Base-by-base conservation (phyloP, 768 basidiomycete genomes). In the Lyophyllum decastes region DNA sequence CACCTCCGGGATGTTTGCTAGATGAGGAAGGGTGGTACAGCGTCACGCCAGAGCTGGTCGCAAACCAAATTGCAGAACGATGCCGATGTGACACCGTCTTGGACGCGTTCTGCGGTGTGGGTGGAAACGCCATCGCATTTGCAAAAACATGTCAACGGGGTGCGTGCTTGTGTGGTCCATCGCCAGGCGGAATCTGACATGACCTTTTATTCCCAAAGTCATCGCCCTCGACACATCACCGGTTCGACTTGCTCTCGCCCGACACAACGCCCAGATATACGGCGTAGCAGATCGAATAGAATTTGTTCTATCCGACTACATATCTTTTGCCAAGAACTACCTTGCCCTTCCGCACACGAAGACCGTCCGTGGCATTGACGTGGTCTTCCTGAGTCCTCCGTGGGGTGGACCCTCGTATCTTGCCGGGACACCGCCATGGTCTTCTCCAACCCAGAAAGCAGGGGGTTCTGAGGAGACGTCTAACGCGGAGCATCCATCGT, bases 1-100 rank as follows among this genome's bases (percentile, higher is more conserved):
- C 85, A 17, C 71, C 72, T 11, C 78, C 80, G 0, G 94, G 95
- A 0, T 93, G 94, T 68, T 78, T 97, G 2, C 76, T 98, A 11
- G 97, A 98, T 61, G 86, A 91, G 62, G 94, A 96, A 70, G 96
- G 96, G n/a, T 98, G 95, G 96, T 98, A 90, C 73, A 94, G 91
- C 60, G 89, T 98, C 57, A 99, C 97, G 0, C 96, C 97, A 0
- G 95, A 98, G 66, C 81, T 80, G 38, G 86, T 99, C n/a, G 97
- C 95, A 8, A 73, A 84, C 58, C 95, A 94, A 69, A 98, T 98
- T 45, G 96, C 97, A 0, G 90, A 96, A 63, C 79, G 95, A 22
- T 97, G 96, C 77, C 83, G 90, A 8, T 93, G 89, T 61, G 85
- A 85, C 59, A 88, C 88, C 3, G 79, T 97, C 58, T 78, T 96